These are phyloP conservation scores for Neofusicoccum umdonicola DNA, from an alignment of 2,329 filamentous ascomycete species.

Conservation along the genomic window DNA sequence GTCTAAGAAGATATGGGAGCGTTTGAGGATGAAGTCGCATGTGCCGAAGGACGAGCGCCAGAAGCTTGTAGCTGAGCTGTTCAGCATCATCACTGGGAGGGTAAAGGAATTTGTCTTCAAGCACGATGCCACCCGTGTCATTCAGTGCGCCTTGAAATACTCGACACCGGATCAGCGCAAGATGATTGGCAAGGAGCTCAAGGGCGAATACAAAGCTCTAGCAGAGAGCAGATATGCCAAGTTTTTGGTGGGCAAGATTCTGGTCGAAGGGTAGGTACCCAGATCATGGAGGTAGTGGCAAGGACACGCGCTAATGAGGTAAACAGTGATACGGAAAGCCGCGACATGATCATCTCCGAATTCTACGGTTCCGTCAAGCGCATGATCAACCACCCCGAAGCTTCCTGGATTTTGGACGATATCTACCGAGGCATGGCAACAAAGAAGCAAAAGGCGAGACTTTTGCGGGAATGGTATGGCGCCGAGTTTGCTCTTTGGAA, in stretches of 20 bases:
- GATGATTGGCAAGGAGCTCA: constrained; percentile 81
- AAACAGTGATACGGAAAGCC: constrained; percentile 70
- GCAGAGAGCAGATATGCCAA: constrained; percentile 97
- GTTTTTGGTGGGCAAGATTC: constrained; percentile 91
- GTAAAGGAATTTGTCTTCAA: constrained; percentile 97
- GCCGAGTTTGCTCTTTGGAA: constrained; percentile 85
- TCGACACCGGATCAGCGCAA: constrained; percentile 79
- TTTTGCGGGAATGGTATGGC: constrained; percentile 95
- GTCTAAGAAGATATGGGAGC: constrained; percentile 97
- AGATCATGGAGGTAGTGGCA: neutral
- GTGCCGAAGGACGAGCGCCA: constrained; percentile 87
- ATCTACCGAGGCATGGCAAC: constrained; percentile 89
- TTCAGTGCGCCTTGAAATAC: constrained; percentile 97
- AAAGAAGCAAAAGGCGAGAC: constrained; percentile 76
- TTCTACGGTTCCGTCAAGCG: constrained; percentile 93
- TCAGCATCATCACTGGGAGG: constrained; percentile 83
- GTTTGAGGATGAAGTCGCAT: constrained; percentile 86
- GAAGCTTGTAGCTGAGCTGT: constrained; percentile 83
- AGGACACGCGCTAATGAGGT: neutral
- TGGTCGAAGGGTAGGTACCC: constrained; percentile 66
- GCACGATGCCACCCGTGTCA: constrained; percentile 93
- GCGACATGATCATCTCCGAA: constrained; percentile 85
- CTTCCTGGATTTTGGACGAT: constrained; percentile 96
- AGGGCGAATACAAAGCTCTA: constrained; percentile 77
- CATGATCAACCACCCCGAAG: constrained; percentile 93